Conservation (phyloP, 1,284 basidiomycete species). For the Psilocybe mexicana region DNA sequence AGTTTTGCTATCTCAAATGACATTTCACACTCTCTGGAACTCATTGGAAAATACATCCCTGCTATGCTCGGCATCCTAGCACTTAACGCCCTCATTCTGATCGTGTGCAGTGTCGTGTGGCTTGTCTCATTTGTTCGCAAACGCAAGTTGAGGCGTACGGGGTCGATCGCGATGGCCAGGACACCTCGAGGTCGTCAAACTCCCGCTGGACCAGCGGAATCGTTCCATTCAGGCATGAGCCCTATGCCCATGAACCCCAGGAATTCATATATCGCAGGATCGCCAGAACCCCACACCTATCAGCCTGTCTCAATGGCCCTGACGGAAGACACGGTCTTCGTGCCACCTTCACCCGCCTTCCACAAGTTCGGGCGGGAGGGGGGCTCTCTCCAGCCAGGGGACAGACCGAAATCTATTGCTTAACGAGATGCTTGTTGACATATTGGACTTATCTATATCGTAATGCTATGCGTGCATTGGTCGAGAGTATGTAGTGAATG, state of each 20-base stretch:
- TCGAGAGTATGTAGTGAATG: slow-evolving; percentile 6
- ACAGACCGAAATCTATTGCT: slow-evolving; percentile 42
- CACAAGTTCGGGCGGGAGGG: slow-evolving; percentile 40
- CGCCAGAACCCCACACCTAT: slow-evolving; percentile 47
- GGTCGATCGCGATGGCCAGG: slow-evolving; percentile 31
- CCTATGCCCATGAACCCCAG: slow-evolving; percentile 50
- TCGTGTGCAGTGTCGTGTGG: slow-evolving; percentile 54
- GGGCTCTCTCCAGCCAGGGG: slow-evolving; percentile 32
- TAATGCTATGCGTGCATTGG: slow-evolving; percentile 10
- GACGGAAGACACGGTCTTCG: slow-evolving; percentile 66
- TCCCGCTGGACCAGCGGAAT: slow-evolving; percentile 49
- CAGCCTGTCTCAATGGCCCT: slow-evolving; percentile 76
- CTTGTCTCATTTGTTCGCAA: slow-evolving; percentile 51
- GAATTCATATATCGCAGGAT: slow-evolving; percentile 39
- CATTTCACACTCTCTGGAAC: slow-evolving; percentile 55
- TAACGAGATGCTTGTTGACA: slow-evolving; percentile 22
- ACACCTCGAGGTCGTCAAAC: slow-evolving; percentile 40
- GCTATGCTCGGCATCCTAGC: slow-evolving; percentile 70
- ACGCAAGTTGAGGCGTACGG: slow-evolving; percentile 29
- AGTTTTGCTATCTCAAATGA: slow-evolving; percentile 55
- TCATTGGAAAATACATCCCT: slow-evolving; percentile 63
- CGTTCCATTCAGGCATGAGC: slow-evolving; percentile 30
- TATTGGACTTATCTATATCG: slow-evolving; percentile 17
- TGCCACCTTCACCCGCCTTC: slow-evolving; percentile 66
- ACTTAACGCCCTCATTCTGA: slow-evolving; percentile 67